Base-by-base conservation (phyloP, 176 grass and related monocot species). In the Poa annua region DNA sequence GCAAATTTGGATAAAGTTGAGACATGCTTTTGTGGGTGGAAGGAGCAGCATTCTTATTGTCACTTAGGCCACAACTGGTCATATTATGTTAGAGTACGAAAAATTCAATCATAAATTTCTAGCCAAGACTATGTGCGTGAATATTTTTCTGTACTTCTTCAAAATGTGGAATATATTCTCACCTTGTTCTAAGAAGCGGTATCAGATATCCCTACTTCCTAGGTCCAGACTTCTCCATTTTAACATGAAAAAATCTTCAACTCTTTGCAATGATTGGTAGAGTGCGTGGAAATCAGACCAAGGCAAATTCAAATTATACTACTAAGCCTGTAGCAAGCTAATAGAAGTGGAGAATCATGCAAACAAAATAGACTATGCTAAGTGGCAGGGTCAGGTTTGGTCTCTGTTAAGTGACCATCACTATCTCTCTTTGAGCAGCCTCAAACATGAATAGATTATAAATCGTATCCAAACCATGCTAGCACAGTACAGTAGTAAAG, bases 391-490 rank as follows among this genome's bases (percentile, higher is more conserved):
- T 34, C 45, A 34, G 17, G 2, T 55, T 62, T 66, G 21, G 45
- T 49, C 22, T 21, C 72, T 22, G 16, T 33, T 33, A 32, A 45
- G 25, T 49, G 59, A 9, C 59, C 59, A 11, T 57, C 63, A 54
- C 49, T 52, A 33, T 67, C 48, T 56, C 60, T 49, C 36, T 51
- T 72, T 61, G 42, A 68, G 73, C 33, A 77, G 73, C 48, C 33
- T 41, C 72, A 32, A 13, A 66, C 41, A 3, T 25, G 7, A 61
- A 26, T 2, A 61, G 4, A 59, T 13, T 54, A 66, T 66, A 41
- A 67, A 39, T 16, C 65, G 65, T 39, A 39, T 39, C 17, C 34
- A 67, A 67, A 39, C 17, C 65, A 39, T 39, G 38, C 17, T 67
- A 68, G 16, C 38, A 36, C 16, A 20, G 35, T n/a, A n/a, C n/a